Evolutionary conservation across 306 rosid genomes (phyloP).

Genomic region (Cucurbita pepo): DNA sequence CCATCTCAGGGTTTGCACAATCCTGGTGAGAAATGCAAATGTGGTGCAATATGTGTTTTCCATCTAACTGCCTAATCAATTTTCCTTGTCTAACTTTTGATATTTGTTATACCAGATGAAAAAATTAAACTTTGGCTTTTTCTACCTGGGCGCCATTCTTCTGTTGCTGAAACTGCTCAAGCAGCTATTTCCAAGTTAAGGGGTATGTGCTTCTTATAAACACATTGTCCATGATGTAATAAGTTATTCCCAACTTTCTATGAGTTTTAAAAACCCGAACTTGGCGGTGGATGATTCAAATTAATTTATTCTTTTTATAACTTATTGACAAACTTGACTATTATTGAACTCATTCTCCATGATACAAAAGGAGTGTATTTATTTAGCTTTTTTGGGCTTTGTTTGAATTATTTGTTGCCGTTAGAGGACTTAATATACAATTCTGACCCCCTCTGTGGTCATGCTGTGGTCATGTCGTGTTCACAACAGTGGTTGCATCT

Average conservation of each 20-base stretch:
- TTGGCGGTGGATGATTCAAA: background rate
- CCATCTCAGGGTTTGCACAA: constrained; percentile 98
- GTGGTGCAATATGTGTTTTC: constrained; percentile 3
- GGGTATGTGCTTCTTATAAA: constrained; percentile 36
- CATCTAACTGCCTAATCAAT: background rate
- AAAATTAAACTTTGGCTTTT: constrained; percentile 97
- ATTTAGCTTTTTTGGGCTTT: background rate
- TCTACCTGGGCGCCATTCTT: constrained; percentile 75
- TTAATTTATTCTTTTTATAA: background rate
- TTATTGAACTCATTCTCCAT: background rate
- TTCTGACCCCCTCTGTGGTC: background rate
- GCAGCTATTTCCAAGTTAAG: constrained; percentile 58
- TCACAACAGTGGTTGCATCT: constrained; percentile 58
- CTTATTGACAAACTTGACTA: background rate
- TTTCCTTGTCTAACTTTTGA: constrained; percentile 16
- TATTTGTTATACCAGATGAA: constrained; percentile 45
- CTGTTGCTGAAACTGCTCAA: constrained; percentile 66
- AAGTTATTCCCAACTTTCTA: background rate
- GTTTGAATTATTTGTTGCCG: background rate
- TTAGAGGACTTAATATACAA: background rate
- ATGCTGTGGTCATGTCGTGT: constrained; percentile 8
- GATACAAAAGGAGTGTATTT: background rate
- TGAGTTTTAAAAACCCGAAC: background rate
- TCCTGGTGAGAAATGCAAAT: constrained; percentile 53
- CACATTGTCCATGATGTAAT: background rate